phyloP scores from a whole-genome alignment of 2,329 filamentous ascomycete genomes.

The Hypoxylon sp. region DNA sequence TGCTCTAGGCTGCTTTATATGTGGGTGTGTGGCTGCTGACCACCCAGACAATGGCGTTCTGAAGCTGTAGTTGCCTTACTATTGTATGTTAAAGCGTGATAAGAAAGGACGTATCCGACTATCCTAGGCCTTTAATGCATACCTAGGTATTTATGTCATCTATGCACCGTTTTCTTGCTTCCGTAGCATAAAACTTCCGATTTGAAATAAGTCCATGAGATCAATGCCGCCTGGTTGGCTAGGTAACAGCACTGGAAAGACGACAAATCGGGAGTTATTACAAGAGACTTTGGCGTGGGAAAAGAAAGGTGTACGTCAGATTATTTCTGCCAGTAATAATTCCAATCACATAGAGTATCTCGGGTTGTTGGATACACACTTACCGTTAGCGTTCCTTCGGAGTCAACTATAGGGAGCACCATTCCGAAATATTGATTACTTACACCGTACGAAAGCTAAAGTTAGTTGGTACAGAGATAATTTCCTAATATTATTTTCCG shows the following conservation, averaged over 20 bases:
- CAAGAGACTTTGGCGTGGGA: neutral
- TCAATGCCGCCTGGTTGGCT: neutral
- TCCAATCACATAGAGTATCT: neutral
- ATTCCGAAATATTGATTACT: neutral
- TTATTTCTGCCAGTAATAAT: conserved; percentile 6
- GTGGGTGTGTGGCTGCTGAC: neutral
- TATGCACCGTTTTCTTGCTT: neutral
- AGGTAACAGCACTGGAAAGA: neutral
- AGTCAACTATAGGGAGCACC: neutral
- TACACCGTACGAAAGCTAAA: neutral
- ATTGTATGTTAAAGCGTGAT: neutral
- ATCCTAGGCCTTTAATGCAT: neutral
- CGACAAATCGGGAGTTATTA: neutral
- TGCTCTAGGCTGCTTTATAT: neutral
- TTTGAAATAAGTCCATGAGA: neutral
- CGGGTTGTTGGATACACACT: neutral
- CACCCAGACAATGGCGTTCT: neutral
- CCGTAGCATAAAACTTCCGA: neutral
- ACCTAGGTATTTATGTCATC: neutral
- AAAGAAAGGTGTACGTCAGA: neutral
- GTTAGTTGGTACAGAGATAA: neutral
- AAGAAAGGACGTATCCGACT: neutral
- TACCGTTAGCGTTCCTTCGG: neutral
- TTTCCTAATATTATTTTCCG: neutral
- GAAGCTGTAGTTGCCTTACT: neutral